Base-by-base conservation (phyloP, 2,329 filamentous ascomycete genomes). In the Periconia macrospinosa region DNA sequence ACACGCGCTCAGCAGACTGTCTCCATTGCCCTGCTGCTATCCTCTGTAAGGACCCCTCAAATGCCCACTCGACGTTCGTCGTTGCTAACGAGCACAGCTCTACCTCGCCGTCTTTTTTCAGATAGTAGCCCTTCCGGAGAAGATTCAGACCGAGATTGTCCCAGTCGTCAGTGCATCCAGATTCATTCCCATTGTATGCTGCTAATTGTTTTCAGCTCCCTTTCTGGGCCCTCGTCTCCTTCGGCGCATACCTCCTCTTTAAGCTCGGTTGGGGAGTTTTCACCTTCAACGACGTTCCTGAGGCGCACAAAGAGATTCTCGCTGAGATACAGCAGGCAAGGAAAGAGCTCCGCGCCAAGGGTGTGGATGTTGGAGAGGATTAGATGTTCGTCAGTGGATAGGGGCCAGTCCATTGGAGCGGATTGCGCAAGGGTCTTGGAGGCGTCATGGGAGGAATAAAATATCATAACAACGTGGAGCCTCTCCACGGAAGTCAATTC, bases 221-320 rank as follows among this genome's bases (percentile, higher is more conserved):
- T 52, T 90, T 97, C 80, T 99, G 93, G 90, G 86, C 85, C 45
- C 81, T 97, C 65, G 90, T 99, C 62, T 87, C 90, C 19, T 92
- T 97, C 71, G 94, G 92, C 76, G 89, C 92, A 58, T 92, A 92
- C 77, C 87, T 99, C 18, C 88, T 99, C 60, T 91, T 89, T 79
- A 91, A 91, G 66, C 88, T 99, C 58, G 94, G 94, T 67, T 89
- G 86, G 80, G 94, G 94, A 60, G 90, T 99, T 66, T 82, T 96
- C 72, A 96, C 91, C 53, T 99, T 99, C 83, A 94, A 96, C 81
- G 92, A 97, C 76, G 91, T 95, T 46, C 92, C 93, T 50, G 84
- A 91, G 57, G 94, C 94, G 49, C 89, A 97, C 77, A 85, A 87
- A 72, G 92, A 97, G 78, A 80, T 99, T 66, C 91, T 94, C 83